These are phyloP conservation scores for Mariannaea elegans DNA, from an alignment of 2,329 filamentous ascomycete species.

Conservation along the genomic window DNA sequence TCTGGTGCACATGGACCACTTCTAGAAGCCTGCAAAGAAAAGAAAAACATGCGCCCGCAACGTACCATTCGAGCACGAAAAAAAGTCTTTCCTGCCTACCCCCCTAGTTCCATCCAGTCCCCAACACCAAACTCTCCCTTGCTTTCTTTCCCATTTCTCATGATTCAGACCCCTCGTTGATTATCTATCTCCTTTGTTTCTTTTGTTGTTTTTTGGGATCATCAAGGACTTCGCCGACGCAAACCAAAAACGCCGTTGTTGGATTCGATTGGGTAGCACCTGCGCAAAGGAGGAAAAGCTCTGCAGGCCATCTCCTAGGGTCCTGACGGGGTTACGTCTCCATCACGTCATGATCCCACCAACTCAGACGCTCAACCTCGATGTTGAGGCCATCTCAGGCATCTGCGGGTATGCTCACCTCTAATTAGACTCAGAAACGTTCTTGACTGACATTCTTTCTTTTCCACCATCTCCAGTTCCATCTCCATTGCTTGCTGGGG, in stretches of 20 bases:
- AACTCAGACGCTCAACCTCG: conserved; percentile 70
- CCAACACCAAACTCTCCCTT: conserved; percentile 29
- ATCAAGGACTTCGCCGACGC: not conserved
- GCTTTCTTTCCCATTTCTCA: conserved; percentile 17
- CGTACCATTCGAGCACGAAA: conserved; percentile 17
- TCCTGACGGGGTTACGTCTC: conserved; percentile 15
- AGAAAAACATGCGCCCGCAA: conserved; percentile 18
- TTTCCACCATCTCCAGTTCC: conserved; percentile 63
- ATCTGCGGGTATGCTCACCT: conserved; percentile 76
- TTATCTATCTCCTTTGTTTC: not conserved
- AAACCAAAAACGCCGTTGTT: not conserved
- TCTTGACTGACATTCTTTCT: conserved; percentile 22
- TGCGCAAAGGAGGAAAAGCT: conserved; percentile 13
- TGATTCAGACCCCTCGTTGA: not conserved
- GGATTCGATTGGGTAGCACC: conserved; percentile 12
- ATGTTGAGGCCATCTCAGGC: conserved; percentile 90
- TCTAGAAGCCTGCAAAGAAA: conserved; percentile 29
- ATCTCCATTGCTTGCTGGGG: conserved; percentile 96
- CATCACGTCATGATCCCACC: conserved; percentile 60
- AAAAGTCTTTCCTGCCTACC: conserved; percentile 34
- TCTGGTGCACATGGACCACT: conserved; percentile 34
- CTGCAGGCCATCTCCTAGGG: conserved; percentile 29
- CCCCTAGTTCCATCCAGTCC: conserved; percentile 19
- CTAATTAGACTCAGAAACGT: not conserved
- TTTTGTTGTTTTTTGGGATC: not conserved